Base-by-base conservation (phyloP, 257 asterid species). In the Primulina eburnea region DNA sequence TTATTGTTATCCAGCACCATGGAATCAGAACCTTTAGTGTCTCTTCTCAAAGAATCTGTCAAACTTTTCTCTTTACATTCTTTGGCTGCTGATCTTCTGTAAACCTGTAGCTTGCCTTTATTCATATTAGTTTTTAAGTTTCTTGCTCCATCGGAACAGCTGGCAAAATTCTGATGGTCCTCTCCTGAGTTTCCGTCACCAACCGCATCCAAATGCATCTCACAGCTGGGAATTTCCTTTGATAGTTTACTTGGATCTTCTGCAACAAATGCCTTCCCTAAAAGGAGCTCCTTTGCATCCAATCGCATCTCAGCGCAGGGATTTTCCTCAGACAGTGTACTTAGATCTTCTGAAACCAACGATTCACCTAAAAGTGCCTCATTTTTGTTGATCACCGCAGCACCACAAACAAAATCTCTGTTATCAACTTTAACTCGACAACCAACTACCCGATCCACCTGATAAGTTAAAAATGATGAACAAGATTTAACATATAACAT, bases 401-500 rank as follows among this genome's bases (percentile, higher is more conserved):
- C 57, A 67, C 47, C 75, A 67, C 61, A 75, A 32, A 75, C 76
- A 57, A 69, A 56, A 73, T 59, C 67, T 35, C 38, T 59, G 77
- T 69, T 67, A 66, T 83, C 87, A 73, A 77, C 85, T 83, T 73
- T 80, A 67, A 86, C 79, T 56, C 96, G 92, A 75, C 97, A 91
- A 67, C 95, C 99, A 80, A 91, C 38, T 74, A 94, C 89, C 64
- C 88, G 87, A 82, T 91, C 95, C 69, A 94, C 99, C 97, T 89
- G 82, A 75, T 79, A 47, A 47, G 18, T n/a, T 64, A 33, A 6
- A 67, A 55, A 67, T 56, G 12, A 65, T 67, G 26, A 74, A 75
- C 69, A 37, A 17, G 5, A 59, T 2, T 2, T 47, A 16, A 37
- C 65, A 73, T 18, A 61, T 53, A 37, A 62, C 40, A 73, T 30